Conservation (phyloP, 176 grass and related monocot genomes). For the Zea mays region Zm-B73-REFERENCE-NAM-5.0 NC_050101.1:151927001-151927500, state of each 20-base stretch:
- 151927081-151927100: slow-evolving; percentile 73
- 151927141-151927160: slow-evolving; percentile 82
- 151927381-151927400: not conserved
- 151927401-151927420: slow-evolving; percentile 13
- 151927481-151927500: not conserved
- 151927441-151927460: too few relatives aligned
- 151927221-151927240: slow-evolving; percentile 97
- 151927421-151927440: not conserved
- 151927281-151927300: not conserved
- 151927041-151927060: too few relatives aligned
- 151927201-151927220: slow-evolving; percentile 95
- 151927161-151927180: slow-evolving; percentile 93
- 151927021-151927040: not conserved
- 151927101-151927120: slow-evolving; percentile 86
- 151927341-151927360: not conserved
- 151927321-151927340: not conserved
- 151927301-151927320: not conserved
- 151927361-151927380: not conserved
- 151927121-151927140: slow-evolving; percentile 87
- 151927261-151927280: not conserved
- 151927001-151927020: not conserved
- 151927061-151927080: too few relatives aligned
- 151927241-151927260: too few relatives aligned
- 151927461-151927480: not conserved
- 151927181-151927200: slow-evolving; percentile 94